Evolutionary conservation across 345 rosid species (phyloP).

Genomic region (Boechera stricta): DNA sequence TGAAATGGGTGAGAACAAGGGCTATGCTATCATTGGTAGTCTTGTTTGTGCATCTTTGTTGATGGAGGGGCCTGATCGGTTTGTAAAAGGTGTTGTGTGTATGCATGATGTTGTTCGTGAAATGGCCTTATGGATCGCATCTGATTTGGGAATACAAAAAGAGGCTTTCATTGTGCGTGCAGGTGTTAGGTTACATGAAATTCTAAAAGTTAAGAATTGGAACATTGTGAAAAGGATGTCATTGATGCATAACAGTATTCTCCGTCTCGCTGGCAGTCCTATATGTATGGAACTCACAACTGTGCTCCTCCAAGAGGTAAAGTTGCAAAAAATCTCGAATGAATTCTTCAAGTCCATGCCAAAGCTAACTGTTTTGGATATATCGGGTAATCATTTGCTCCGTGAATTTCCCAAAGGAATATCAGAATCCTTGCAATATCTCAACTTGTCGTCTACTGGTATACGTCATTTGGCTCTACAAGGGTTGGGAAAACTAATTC

Average conservation of each 20-base stretch:
- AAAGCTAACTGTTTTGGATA: constrained; percentile 37
- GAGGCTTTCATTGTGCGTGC: no score
- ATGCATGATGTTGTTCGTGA: constrained; percentile 54
- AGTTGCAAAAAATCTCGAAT: constrained; percentile 8
- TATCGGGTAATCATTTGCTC: constrained; percentile 11
- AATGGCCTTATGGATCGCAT: constrained; percentile 30
- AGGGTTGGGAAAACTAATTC: constrained; percentile 2
- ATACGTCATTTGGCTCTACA: neutral
- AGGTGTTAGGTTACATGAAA: no score
- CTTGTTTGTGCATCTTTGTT: constrained; percentile 51
- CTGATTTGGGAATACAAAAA: no score
- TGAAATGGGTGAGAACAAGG: constrained; percentile 32
- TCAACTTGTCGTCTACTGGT: neutral
- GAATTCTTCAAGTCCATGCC: constrained; percentile 45
- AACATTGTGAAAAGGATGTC: no score
- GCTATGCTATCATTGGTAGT: constrained; percentile 37
- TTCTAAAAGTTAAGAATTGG: no score
- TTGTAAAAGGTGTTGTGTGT: constrained; percentile 28
- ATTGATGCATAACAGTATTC: no score
- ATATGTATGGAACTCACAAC: constrained; percentile 36
- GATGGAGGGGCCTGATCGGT: neutral
- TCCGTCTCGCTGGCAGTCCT: constrained; percentile 11
- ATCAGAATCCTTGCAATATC: constrained; percentile 40
- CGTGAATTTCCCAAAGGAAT: neutral
- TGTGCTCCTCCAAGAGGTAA: no score